Evolutionary conservation across 768 basidiomycete species (phyloP), one percentile per base, ranked within the genome.

Genomic region (Hericium coralloides): DNA sequence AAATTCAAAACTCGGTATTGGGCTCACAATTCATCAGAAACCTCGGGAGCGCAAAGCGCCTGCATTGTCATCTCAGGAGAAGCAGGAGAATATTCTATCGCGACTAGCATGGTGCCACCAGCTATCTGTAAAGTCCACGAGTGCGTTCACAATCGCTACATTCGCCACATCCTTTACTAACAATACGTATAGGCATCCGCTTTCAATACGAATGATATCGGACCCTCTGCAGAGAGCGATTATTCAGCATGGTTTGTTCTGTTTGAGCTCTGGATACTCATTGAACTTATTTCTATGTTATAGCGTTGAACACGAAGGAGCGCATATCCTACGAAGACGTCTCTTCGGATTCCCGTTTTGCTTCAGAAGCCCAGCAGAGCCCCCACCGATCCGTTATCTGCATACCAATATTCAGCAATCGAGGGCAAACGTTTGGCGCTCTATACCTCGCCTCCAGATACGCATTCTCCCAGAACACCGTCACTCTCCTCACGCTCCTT

Each of bases 391-490:
- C 83, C 23, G 80, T 85, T 14, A 75, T 87, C 25, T 87, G 85
- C 66, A 69, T 87, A 7, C 85, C 85, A 0, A 85, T 87, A 51
- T 83, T 85, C 66, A 83, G 85, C 65, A 87, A 87, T 61, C 79
- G 85, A 23, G 84, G 84, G 8, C 85, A 89, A 65, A 87, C 85
- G 2, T 87, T 86, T 65, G 85, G 85, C 20, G 83, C 81, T 20
- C 75, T 85, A 38, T 89, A 84, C 62, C 72, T 86, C 38, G 81
- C 83, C 6, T 84, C 84, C 2, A 82, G 77, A 71, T 81, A 83
- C 60, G 72, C 83, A 0, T 87, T 87, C 65, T 78, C 82, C 0
- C 76, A 75, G 56, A 82, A 80, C 60, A 81, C 76, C 0, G 73
- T 84, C 17, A 84, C 79, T 1, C 78, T 85, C 57, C 67, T 87